Conservation (phyloP, 2,329 filamentous ascomycete species). For the Claviceps pusilla region DNA sequence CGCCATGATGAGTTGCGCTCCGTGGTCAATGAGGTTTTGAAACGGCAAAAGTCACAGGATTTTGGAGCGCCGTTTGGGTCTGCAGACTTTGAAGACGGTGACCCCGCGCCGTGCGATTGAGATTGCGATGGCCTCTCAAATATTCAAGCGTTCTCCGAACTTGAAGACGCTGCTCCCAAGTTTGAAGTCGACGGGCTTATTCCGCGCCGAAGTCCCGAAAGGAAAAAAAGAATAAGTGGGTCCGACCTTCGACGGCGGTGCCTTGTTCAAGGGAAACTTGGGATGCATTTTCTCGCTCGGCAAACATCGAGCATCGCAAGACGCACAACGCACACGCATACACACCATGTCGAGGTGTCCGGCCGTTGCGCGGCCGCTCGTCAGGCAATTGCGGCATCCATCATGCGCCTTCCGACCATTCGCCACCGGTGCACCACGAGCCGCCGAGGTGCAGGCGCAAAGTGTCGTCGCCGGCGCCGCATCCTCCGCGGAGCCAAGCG, state of each 20-base stretch:
- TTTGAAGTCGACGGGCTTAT: slow-evolving; percentile 8
- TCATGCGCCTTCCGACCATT: slow-evolving; percentile 20
- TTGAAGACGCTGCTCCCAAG: slow-evolving; percentile 9
- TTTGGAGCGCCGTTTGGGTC: not conserved
- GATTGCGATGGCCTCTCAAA: slow-evolving; percentile 6
- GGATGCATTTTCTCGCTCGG: not conserved
- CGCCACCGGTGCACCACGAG: slow-evolving; percentile 18
- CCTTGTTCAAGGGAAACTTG: not conserved
- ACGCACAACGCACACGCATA: not conserved
- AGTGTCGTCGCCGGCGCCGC: slow-evolving; percentile 2
- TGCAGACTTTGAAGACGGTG: not conserved
- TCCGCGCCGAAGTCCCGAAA: slow-evolving; percentile 11
- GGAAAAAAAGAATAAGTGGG: slow-evolving; percentile 11
- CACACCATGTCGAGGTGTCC: slow-evolving; percentile 42
- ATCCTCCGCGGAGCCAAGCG: slow-evolving; percentile 15
- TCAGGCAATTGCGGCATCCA: slow-evolving; percentile 34
- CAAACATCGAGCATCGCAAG: not conserved
- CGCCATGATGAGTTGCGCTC: slow-evolving; percentile 4
- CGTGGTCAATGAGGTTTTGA: not conserved
- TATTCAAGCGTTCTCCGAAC: slow-evolving; percentile 10
- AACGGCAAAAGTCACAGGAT: not conserved
- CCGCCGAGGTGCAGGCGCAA: slow-evolving; percentile 14
- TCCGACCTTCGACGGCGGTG: not conserved
- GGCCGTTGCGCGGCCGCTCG: slow-evolving; percentile 41
- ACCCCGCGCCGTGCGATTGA: slow-evolving; percentile 3